Evolutionary conservation across 1,139 yeast species (phyloP), one percentile per base, ranked within the genome.

Genomic region (Suhomyces anneliseae): DNA sequence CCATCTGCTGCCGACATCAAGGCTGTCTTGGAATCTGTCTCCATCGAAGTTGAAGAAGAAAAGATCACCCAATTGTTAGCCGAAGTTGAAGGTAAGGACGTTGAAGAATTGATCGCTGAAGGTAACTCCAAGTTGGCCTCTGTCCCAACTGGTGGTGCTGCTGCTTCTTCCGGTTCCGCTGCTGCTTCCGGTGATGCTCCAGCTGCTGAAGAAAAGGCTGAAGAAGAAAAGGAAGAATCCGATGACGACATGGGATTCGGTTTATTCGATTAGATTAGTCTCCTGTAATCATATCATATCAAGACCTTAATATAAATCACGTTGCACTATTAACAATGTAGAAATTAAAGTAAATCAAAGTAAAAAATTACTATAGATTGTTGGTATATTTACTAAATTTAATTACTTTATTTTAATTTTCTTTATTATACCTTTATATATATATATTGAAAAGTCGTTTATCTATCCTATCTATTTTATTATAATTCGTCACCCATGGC

Each of bases 121-220:
- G 99, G 99, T 82, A 79, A 88, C 75, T 78, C 84, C 76, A 93
- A 93, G 83, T 87, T 93, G 72, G 92, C 98, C 63, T 82, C 97
- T 59, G 96, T 92, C 61, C 98, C 99, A 78, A 70, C 97, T 72
- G 99, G 96, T 76, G 97, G 93, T 79, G 92, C 96, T 69, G 92
- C 92, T 70, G 82, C 89, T 64, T 80, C 88, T 67, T 79, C 81
- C 64, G 80, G 79, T 68, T 83, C 78, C 65, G 83, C 81, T 69
- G 85, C 85, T 65, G 83, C 85, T 64, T 84, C 73, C 65, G 89
- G 76, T 65, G 86, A 79, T 57, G 90, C 79, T 58, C 85, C 70
- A 55, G 87, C 74, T 52, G 96, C 79, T 59, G 96, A 76, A 54
- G 96, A 76, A 58, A 93, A 74, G 65, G 87, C 68, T 57, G 85